Conservation (phyloP, 2,329 filamentous ascomycete genomes). For the Colletotrichum spaethianum region DNA sequence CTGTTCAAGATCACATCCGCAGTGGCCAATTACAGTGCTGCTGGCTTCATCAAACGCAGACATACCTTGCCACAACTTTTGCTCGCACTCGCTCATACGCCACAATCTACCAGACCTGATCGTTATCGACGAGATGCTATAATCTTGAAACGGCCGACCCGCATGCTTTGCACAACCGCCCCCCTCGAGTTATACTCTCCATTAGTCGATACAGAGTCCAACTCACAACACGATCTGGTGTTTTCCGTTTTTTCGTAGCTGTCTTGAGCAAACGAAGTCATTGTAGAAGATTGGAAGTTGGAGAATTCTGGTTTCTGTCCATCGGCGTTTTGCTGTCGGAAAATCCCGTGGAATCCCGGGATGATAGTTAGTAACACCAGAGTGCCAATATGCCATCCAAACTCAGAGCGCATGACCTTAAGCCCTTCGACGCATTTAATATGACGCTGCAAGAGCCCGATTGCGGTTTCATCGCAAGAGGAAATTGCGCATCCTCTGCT, state of each 20-base stretch:
- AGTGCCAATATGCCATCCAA: neutral
- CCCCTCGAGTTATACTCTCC: neutral
- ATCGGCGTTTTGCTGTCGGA: neutral
- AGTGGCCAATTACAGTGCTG: neutral
- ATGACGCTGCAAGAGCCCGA: no score
- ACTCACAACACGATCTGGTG: no score
- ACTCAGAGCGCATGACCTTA: neutral
- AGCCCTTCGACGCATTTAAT: neutral
- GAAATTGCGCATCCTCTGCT: neutral
- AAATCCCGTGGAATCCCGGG: neutral
- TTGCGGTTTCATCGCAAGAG: neutral
- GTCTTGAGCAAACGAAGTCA: no score
- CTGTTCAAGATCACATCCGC: neutral
- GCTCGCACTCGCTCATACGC: neutral
- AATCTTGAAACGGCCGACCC: neutral
- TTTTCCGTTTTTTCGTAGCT: no score
- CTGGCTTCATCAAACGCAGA: neutral
- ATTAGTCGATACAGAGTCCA: no score
- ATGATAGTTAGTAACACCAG: neutral
- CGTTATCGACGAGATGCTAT: neutral
- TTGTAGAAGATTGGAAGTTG: no score
- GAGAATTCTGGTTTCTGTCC: no score
- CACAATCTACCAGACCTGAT: fast-evolving
- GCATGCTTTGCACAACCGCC: fast-evolving
- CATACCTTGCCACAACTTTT: no score